A percentile compares a stretch with the other conserved stretches of the same genome.
phyloP scores from a whole-genome alignment of 2,329 filamentous ascomycete genomes.

The Fusarium sp. region DNA sequence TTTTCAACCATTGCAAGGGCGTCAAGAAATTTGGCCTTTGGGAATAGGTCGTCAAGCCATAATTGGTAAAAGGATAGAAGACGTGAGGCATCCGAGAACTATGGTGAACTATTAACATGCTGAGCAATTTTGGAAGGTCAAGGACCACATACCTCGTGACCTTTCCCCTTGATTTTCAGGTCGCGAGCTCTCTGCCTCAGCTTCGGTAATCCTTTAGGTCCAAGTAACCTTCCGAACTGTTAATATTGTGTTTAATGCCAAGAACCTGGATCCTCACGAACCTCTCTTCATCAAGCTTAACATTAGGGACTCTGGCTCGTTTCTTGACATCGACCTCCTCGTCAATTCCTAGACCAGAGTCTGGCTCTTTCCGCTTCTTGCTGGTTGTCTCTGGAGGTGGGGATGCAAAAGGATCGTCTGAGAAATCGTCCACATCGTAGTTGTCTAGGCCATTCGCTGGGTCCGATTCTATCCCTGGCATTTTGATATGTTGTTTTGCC shows the following conservation, averaged over 20 bases:
- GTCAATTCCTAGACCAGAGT: constrained; percentile 80
- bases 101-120: not conserved
- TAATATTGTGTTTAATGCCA: not conserved
- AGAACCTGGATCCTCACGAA: constrained; percentile 51
- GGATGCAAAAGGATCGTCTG: constrained; percentile 64
- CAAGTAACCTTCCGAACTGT: constrained; percentile 73
- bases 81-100: constrained; percentile 87
- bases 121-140: not conserved
- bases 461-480: constrained; percentile 46
- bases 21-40: constrained; percentile 93
- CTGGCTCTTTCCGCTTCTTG: constrained; percentile 64
- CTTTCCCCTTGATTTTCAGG: constrained; percentile 90
- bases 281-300: constrained; percentile 89
- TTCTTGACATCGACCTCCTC: constrained; percentile 87
- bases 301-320: constrained; percentile 76
- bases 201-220: constrained; percentile 84
- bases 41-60: constrained; percentile 97
- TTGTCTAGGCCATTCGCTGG: constrained; percentile 73
- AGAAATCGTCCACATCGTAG: constrained; percentile 74
- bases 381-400: constrained; percentile 57
- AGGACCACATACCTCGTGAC: constrained; percentile 78
- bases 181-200: constrained; percentile 78
- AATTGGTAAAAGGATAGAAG: constrained; percentile 93
- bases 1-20: constrained; percentile 93
- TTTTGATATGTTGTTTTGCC: constrained; percentile 1